Evolutionary conservation across 208 protist genomes (phyloP).

Genomic region (Crithidia acanthocephali): DNA sequence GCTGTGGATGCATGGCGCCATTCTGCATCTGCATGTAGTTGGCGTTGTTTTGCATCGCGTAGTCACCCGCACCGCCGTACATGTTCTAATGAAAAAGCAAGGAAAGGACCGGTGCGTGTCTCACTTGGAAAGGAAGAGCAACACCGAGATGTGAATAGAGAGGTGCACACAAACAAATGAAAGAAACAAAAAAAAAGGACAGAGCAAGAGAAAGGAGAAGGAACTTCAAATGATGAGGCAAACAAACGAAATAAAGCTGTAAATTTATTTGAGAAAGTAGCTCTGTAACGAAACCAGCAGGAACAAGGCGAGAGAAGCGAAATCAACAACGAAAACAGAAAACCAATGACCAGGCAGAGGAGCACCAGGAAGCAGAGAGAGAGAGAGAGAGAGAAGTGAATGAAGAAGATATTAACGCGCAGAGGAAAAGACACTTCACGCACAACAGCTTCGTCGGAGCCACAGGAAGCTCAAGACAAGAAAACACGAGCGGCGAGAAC

Average conservation of each 20-base stretch:
- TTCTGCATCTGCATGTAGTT: slow-evolving; percentile 21
- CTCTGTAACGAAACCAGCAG: no score
- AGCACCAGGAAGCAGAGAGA: no score
- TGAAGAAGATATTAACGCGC: no score
- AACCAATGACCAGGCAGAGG: no score
- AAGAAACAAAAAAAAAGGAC: slow-evolving; percentile 17
- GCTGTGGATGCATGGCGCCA: slow-evolving; percentile 22
- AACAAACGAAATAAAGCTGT: slow-evolving; percentile 28
- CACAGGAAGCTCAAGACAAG: no score
- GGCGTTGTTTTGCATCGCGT: slow-evolving; percentile 10
- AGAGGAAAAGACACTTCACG: no score
- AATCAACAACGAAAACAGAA: no score
- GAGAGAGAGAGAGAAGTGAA: no score
- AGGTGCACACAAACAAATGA: neutral
- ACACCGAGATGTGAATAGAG: neutral
- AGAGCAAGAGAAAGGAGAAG: slow-evolving; percentile 15
- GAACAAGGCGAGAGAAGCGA: neutral
- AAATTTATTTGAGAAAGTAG: no score
- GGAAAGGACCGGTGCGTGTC: neutral
- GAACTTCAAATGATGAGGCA: neutral
- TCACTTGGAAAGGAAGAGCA: slow-evolving; percentile 5
- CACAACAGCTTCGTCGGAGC: no score
- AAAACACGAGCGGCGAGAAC: no score
- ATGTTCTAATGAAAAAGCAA: slow-evolving; percentile 1
- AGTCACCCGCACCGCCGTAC: slow-evolving; percentile 3